Evolutionary conservation across 805 yeast genomes (phyloP).

Genomic region (Jamesozyma lodderae): DNA sequence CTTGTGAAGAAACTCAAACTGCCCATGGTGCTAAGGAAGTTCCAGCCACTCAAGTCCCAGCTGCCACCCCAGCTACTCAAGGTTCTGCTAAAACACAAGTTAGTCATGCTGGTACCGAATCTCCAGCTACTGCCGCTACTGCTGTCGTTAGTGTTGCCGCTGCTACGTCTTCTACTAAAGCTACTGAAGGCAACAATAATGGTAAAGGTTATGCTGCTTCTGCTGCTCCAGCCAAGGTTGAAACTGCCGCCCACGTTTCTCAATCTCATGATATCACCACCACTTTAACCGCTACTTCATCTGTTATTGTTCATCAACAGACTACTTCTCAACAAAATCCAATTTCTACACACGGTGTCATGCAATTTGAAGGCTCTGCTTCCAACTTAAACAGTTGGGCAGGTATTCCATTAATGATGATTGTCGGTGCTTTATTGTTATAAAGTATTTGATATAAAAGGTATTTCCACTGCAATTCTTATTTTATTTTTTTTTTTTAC

Average conservation of each 20-base stretch:
- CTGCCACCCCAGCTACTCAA: neutral
- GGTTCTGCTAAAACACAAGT: neutral
- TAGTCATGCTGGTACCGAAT: neutral
- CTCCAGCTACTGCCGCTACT: conserved; percentile 4
- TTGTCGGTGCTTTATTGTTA: neutral
- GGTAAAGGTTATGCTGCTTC: neutral
- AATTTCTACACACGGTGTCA: too few species aligned
- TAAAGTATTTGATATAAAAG: neutral
- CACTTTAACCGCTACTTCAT: neutral
- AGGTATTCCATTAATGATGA: neutral
- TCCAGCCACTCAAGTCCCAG: neutral
- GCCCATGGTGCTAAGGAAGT: neutral
- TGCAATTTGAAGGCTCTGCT: neutral
- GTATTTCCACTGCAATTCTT: too few species aligned
- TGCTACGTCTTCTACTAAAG: neutral
- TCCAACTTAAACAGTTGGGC: neutral
- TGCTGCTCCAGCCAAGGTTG: neutral
- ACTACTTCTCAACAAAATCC: neutral
- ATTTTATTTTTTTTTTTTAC: too few species aligned
- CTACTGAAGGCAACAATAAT: neutral
- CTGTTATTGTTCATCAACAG: neutral
- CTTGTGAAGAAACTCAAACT: neutral
- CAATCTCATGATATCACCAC: neutral
- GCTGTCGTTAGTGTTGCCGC: neutral
- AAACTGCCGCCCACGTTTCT: neutral